Evolutionary conservation across 345 rosid species (phyloP).

Genomic region (Salix exigua): DNA sequence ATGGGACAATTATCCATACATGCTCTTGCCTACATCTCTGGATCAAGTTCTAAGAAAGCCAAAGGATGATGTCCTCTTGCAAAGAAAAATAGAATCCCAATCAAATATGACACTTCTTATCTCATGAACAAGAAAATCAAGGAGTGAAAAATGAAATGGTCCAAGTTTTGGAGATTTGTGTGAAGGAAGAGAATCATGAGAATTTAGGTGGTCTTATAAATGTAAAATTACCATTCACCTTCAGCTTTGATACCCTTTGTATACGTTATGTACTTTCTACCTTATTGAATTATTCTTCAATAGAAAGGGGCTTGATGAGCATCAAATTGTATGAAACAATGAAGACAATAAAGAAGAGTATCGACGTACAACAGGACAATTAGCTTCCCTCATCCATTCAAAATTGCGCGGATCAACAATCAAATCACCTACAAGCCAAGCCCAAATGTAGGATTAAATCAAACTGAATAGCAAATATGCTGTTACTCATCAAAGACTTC

Average conservation of each 20-base stretch:
- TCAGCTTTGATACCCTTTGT: background rate
- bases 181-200: background rate
- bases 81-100: background rate
- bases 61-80: background rate
- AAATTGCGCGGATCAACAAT: conserved; percentile 91
- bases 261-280: no score
- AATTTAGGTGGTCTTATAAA: background rate
- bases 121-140: background rate
- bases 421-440: conserved; percentile 67
- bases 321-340: background rate
- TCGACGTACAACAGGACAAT: conserved; percentile 87
- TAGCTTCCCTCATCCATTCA: conserved; percentile 94
- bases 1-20: background rate
- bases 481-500: background rate
- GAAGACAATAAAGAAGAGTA: background rate
- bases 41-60: background rate
- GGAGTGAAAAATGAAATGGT: background rate
- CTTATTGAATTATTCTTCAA: background rate
- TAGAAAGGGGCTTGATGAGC: background rate
- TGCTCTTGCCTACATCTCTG: background rate
- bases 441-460: conserved; percentile 3
- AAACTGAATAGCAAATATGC: background rate
- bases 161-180: background rate
- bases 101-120: background rate
- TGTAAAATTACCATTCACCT: background rate